Conservation (phyloP, 148 eudicot species). For the Silene latifolia region DNA sequence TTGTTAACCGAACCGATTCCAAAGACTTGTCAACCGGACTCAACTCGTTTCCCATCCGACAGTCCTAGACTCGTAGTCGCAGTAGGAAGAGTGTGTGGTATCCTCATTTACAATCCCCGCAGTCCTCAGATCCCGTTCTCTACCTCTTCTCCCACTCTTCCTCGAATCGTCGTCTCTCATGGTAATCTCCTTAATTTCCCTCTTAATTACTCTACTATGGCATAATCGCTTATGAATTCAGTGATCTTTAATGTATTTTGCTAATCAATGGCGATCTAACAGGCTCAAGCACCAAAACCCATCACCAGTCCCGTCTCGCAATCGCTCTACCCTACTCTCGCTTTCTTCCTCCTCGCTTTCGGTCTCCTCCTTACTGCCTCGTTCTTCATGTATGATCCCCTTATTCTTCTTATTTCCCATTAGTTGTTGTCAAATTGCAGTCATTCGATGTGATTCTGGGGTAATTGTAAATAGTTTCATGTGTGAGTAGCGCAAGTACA, state of each 20-base stretch:
- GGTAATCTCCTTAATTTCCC: slow-evolving; percentile 1
- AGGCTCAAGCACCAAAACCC: slow-evolving; percentile 63
- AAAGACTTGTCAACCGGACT: no score
- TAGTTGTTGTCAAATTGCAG: no score
- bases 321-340: slow-evolving; percentile 67
- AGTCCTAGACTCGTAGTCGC: no score
- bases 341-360: slow-evolving; percentile 61
- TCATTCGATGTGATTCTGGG: no score
- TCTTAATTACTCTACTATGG: background rate
- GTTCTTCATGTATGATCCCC: slow-evolving; percentile 70
- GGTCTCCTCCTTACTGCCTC: slow-evolving; percentile 81
- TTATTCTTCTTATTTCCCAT: background rate
- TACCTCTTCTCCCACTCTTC: no score
- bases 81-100: no score
- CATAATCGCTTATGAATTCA: no score
- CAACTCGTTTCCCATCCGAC: no score
- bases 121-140: no score
- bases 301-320: slow-evolving; percentile 74
- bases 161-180: background rate
- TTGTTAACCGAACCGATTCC: no score
- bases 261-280: background rate
- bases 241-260: background rate
- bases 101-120: no score
- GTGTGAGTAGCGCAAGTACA: background rate
- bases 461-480: no score